These are phyloP conservation scores for Dryas integrifolia DNA, from an alignment of 331 rosid genomes.

Conservation along the genomic window DNA sequence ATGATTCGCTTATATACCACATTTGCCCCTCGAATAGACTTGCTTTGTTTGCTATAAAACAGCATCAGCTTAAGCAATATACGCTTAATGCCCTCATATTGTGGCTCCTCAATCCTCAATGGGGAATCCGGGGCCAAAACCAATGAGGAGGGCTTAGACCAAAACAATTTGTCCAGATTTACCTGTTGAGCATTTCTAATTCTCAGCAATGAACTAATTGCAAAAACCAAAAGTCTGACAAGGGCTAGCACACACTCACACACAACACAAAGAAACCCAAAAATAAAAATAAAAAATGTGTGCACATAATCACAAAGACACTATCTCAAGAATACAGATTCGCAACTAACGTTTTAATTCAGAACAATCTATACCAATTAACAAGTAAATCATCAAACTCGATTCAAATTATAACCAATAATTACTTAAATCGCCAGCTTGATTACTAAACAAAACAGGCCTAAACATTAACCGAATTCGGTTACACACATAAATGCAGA, in stretches of 20 bases:
- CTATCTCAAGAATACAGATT: not conserved
- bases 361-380: not conserved
- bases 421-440: not conserved
- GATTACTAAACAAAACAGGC: not conserved
- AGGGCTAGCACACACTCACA: not conserved
- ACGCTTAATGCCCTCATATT: conserved; percentile 64
- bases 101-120: conserved; percentile 70
- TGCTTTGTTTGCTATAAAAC: conserved; percentile 91
- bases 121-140: conserved; percentile 68
- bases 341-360: not conserved
- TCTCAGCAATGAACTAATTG: conserved; percentile 27
- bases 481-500: not conserved
- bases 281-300: too few relatives aligned
- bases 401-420: not conserved
- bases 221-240: not conserved
- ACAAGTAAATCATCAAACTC: not conserved
- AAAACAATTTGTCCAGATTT: conserved; percentile 65
- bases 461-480: not conserved
- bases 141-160: conserved; percentile 77
- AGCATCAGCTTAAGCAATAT: conserved; percentile 59
- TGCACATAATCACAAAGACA: not conserved
- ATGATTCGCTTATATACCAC: conserved; percentile 65
- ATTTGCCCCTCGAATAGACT: conserved; percentile 87
- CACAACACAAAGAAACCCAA: not conserved
- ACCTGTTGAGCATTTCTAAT: conserved; percentile 42